Evolutionary conservation across 2,329 filamentous ascomycete species (phyloP).

Genomic region (Aspergillus quadrilineatus): DNA sequence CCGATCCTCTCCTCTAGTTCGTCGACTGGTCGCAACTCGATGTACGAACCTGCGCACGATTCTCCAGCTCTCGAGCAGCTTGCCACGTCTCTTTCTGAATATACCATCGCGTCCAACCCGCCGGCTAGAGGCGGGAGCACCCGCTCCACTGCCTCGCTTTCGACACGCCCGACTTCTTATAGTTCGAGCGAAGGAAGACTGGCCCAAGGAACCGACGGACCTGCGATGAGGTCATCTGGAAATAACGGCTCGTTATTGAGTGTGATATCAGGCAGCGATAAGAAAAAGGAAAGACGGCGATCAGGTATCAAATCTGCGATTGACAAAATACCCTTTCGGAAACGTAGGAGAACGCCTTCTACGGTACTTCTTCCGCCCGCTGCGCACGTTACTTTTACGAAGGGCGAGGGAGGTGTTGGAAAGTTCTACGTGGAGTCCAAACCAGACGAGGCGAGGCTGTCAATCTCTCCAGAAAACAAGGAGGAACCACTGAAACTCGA

Average conservation of each 20-base stretch:
- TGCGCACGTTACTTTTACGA: constrained; percentile 29
- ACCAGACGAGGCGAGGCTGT: constrained; percentile 2
- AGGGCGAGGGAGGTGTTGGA: constrained; percentile 26
- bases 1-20: constrained; percentile 34
- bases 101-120: constrained; percentile 32
- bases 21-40: constrained; percentile 34
- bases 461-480: constrained; percentile 16
- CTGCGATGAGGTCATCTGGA: constrained; percentile 17
- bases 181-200: constrained; percentile 36
- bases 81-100: constrained; percentile 32
- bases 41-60: constrained; percentile 30
- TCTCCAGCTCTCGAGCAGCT: constrained; percentile 30
- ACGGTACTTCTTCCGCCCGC: constrained; percentile 28
- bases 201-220: constrained; percentile 17
- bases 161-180: constrained; percentile 42
- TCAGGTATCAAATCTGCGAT: constrained; percentile 36
- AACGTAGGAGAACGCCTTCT: constrained; percentile 33
- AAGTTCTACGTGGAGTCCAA: constrained; percentile 39
- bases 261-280: constrained; percentile 25
- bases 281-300: constrained; percentile 32
- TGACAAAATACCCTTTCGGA: constrained; percentile 38
- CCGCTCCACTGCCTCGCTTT: constrained; percentile 40
- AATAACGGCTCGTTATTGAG: constrained; percentile 31
- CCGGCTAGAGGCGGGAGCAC: constrained; percentile 33
- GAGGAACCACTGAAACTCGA: constrained; percentile 28